Percentiles rank a stretch among this genome's conserved stretches.
phyloP scores from a whole-genome alignment of 106 monocot genomes.

The Dendrobium catenatum region DNA sequence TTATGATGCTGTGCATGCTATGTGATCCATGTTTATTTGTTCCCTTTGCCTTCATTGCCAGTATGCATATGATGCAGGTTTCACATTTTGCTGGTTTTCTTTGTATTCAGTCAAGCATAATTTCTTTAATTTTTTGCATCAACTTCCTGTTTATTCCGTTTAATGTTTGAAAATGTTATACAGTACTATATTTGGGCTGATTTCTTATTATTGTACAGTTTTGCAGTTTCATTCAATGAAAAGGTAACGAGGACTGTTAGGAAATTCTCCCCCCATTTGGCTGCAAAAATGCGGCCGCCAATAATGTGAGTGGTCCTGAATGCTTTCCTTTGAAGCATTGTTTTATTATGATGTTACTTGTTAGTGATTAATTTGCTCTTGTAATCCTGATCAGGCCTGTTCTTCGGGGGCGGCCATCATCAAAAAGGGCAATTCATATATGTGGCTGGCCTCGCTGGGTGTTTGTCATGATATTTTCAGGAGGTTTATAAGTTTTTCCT shows the following conservation, averaged over 20 bases:
- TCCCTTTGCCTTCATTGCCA: too few species aligned
- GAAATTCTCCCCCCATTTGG: conserved; percentile 76
- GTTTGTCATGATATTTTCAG: conserved; percentile 77
- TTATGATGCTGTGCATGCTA: background rate
- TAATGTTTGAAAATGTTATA: background rate
- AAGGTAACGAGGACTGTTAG: conserved; percentile 77
- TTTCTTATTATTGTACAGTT: conserved; percentile 31
- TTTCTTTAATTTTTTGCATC: background rate
- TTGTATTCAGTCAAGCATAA: background rate
- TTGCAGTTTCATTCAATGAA: conserved; percentile 85
- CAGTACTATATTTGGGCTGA: background rate
- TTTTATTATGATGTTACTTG: background rate
- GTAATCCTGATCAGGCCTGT: conserved; percentile 50
- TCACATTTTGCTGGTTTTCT: background rate
- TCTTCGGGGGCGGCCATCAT: conserved; percentile 74
- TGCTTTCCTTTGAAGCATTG: background rate
- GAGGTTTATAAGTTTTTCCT: conserved; percentile 31
- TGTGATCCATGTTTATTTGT: background rate
- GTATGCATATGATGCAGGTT: background rate
- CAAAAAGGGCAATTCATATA: conserved; percentile 83
- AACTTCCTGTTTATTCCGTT: background rate
- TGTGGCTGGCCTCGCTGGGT: conserved; percentile 89
- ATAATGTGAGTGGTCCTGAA: conserved; percentile 36
- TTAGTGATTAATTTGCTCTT: background rate
- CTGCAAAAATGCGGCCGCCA: conserved; percentile 83